Percentiles rank a stretch among this genome's conserved stretches.
phyloP scores from a whole-genome alignment of 1,284 basidiomycete genomes.

The Peniophora sp. region DNA sequence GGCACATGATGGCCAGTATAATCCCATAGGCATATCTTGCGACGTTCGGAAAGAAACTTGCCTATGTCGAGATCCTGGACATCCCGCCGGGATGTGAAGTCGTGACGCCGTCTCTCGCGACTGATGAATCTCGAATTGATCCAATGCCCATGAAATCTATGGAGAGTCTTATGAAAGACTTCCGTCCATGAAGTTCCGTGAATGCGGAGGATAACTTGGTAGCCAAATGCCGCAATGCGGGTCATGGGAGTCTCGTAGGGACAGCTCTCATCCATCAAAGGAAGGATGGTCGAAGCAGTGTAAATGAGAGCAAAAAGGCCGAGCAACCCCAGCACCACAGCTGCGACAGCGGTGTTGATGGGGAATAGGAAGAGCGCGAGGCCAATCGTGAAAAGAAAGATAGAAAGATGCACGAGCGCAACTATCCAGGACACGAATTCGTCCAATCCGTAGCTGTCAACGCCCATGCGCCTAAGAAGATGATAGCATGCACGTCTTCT shows the following conservation, averaged over 20 bases:
- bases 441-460: slow-evolving; percentile 26
- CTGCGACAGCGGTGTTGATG: not conserved
- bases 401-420: slow-evolving; percentile 30
- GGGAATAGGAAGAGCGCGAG: slow-evolving; percentile 14
- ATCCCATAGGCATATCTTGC: no score
- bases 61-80: no score
- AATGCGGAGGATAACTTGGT: no score
- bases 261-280: not conserved
- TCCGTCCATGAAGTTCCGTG: no score
- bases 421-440: slow-evolving; percentile 31
- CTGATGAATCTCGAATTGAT: no score
- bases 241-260: slow-evolving; percentile 4
- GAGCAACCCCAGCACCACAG: not conserved
- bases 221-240: no score
- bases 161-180: no score
- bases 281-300: slow-evolving; percentile 1
- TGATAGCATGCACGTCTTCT: slow-evolving; percentile 29
- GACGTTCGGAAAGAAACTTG: no score
- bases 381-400: slow-evolving; percentile 32
- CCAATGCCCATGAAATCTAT: no score
- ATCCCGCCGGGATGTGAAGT: no score
- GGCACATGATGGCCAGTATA: no score
- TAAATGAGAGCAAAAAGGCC: not conserved
- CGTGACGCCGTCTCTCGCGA: no score
- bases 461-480: slow-evolving; percentile 29